A percentile compares a stretch with the other conserved stretches of the same genome.
Conservation (phyloP, 768 basidiomycete species). For the Lepiota venenata region DNA sequence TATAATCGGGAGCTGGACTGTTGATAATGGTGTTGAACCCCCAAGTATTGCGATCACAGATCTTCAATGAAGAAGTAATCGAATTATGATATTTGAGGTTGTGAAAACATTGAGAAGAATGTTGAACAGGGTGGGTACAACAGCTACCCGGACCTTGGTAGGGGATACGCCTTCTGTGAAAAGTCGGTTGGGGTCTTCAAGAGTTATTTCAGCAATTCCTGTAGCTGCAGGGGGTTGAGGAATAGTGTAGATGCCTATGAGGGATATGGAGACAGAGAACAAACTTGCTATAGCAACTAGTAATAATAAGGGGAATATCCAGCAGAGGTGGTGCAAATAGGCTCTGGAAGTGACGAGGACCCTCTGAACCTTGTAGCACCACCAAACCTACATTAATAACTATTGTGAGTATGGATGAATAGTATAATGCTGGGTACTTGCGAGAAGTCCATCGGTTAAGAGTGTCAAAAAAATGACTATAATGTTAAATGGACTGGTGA, state of each 20-base stretch:
- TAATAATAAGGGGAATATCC: not conserved
- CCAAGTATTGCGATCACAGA: not conserved
- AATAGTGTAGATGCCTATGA: not conserved
- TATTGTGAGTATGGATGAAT: not conserved
- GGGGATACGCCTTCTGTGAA: not conserved
- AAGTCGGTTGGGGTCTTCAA: not conserved
- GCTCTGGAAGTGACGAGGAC: not conserved
- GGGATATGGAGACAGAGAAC: not conserved
- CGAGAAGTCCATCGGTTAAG: not conserved
- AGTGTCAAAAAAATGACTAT: no score
- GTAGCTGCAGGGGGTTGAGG: not conserved
- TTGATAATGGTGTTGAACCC: not conserved
- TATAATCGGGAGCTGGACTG: not conserved
- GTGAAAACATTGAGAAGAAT: not conserved
- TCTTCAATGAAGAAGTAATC: not conserved
- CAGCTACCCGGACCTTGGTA: no score
- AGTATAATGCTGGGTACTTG: not conserved
- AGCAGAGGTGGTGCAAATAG: not conserved
- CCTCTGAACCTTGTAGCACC: slow-evolving; percentile 7
- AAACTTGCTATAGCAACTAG: not conserved
- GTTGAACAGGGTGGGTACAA: not conserved
- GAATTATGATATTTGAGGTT: not conserved
- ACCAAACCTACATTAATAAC: not conserved
- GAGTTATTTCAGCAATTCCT: not conserved
- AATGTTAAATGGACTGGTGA: no score